Evolutionary conservation across 1,284 basidiomycete genomes (phyloP).

Genomic region (Cerioporus squamosus): DNA sequence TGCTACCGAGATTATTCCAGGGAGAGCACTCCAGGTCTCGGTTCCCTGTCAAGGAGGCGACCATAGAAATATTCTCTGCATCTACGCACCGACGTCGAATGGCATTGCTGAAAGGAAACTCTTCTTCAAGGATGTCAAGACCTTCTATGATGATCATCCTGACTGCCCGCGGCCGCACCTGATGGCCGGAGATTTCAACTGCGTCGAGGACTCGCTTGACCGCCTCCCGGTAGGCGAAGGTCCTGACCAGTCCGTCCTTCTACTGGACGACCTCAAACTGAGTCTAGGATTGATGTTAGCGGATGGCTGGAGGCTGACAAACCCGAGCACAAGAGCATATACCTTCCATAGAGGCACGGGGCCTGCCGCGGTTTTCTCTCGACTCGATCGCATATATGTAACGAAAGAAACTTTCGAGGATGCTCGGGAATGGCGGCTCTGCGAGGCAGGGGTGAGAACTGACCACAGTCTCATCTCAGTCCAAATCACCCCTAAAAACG

Average conservation of each 20-base stretch:
- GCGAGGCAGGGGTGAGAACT: neutral
- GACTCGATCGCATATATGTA: constrained; percentile 44
- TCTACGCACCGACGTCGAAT: constrained; percentile 42
- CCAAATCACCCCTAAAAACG: constrained; percentile 19
- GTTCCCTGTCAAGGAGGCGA: constrained; percentile 20
- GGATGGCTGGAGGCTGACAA: constrained; percentile 41
- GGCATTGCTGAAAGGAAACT: constrained; percentile 22
- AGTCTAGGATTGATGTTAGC: constrained; percentile 18
- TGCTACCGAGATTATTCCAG: neutral
- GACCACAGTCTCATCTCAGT: constrained; percentile 30
- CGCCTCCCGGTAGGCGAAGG: neutral
- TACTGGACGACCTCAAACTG: neutral
- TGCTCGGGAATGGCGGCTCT: constrained; percentile 34
- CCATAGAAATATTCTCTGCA: constrained; percentile 29
- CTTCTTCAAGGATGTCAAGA: constrained; percentile 35
- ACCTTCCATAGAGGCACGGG: constrained; percentile 26
- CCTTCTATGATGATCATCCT: constrained; percentile 8
- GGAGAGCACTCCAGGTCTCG: neutral
- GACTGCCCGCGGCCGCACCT: constrained; percentile 32
- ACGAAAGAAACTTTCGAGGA: neutral
- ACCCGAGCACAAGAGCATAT: constrained; percentile 33
- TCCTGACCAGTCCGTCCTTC: constrained; percentile 18
- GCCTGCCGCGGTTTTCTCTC: constrained; percentile 23
- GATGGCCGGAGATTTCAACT: constrained; percentile 47
- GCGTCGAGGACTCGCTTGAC: constrained; percentile 33